A percentile compares a stretch with the other conserved stretches of the same genome.
phyloP scores from a whole-genome alignment of 176 grass and related monocot genomes.

The Oryza officinalis region DNA sequence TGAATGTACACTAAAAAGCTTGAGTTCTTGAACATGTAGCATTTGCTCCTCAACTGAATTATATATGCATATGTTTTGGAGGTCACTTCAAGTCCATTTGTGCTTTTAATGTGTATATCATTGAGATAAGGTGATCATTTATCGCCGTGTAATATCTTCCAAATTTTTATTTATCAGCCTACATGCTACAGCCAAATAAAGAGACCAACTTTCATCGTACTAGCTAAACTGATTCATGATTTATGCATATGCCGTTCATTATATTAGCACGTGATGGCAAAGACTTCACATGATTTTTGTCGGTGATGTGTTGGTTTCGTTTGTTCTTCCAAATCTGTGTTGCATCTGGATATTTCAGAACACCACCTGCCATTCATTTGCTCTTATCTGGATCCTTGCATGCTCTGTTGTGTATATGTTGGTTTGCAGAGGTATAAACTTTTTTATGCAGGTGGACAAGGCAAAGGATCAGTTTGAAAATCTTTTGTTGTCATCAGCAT shows the following conservation, averaged over 20 bases:
- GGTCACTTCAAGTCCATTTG: background rate
- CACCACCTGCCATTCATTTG: constrained; percentile 7
- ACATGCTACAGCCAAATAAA: background rate
- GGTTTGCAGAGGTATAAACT: constrained; percentile 12
- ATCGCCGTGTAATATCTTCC: constrained; percentile 11
- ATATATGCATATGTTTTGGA: constrained; percentile 5
- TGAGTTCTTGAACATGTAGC: background rate
- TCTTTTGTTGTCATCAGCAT: constrained; percentile 84
- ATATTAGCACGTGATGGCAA: constrained; percentile 1
- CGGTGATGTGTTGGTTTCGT: background rate
- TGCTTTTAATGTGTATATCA: constrained; percentile 2
- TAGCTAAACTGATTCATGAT: constrained; percentile 7
- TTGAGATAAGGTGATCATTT: background rate
- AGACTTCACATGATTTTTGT: constrained; percentile 9
- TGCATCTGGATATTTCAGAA: constrained; percentile 28
- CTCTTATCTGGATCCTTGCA: background rate
- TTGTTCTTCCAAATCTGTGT: constrained; percentile 7
- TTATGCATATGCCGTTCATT: constrained; percentile 3
- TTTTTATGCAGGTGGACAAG: constrained; percentile 64
- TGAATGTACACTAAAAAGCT: background rate
- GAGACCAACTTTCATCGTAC: background rate
- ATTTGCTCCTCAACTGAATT: constrained; percentile 16
- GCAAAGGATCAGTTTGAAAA: constrained; percentile 72
- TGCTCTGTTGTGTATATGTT: constrained; percentile 23
- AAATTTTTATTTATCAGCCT: constrained; percentile 27